phyloP scores from a whole-genome alignment of 495 filamentous ascomycete genomes.

The Talaromyces adpressus region DNA sequence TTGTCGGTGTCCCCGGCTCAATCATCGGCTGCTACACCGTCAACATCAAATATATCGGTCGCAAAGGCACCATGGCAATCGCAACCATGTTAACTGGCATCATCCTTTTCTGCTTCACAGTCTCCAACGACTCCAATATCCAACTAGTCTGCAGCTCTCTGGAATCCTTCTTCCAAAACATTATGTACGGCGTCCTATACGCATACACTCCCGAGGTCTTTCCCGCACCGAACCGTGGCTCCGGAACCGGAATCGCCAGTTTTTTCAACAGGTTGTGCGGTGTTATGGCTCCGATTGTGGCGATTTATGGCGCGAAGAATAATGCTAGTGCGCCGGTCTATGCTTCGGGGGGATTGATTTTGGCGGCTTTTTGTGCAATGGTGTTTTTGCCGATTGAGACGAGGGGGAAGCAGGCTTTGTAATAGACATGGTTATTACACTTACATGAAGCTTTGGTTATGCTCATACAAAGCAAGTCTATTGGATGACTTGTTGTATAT shows the following conservation, averaged over 20 bases:
- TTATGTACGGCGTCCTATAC: slow-evolving; percentile 58
- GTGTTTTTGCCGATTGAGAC: slow-evolving; percentile 47
- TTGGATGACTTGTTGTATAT: background rate
- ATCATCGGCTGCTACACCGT: slow-evolving; percentile 50
- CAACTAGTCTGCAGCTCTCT: slow-evolving; percentile 47
- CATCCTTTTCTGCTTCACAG: slow-evolving; percentile 54
- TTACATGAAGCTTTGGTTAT: no score
- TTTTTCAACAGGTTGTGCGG: slow-evolving; percentile 52
- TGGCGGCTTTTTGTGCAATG: slow-evolving; percentile 47
- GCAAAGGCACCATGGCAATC: slow-evolving; percentile 52
- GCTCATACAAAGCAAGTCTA: background rate
- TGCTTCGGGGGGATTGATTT: slow-evolving; percentile 42
- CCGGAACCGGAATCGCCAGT: slow-evolving; percentile 50
- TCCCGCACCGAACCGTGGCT: slow-evolving; percentile 51
- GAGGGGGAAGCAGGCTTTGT: slow-evolving; percentile 41
- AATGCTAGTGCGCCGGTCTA: slow-evolving; percentile 46
- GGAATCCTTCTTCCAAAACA: slow-evolving; percentile 56
- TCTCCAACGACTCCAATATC: slow-evolving; percentile 35
- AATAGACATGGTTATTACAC: background rate
- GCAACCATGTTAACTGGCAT: slow-evolving; percentile 48
- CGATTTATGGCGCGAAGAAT: slow-evolving; percentile 35
- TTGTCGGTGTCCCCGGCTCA: slow-evolving; percentile 51
- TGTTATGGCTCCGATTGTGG: slow-evolving; percentile 52
- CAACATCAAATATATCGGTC: slow-evolving; percentile 51
- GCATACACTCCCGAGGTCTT: slow-evolving; percentile 57